Conservation (phyloP, 768 basidiomycete species). For the Clitopilus passeckerianus region DNA sequence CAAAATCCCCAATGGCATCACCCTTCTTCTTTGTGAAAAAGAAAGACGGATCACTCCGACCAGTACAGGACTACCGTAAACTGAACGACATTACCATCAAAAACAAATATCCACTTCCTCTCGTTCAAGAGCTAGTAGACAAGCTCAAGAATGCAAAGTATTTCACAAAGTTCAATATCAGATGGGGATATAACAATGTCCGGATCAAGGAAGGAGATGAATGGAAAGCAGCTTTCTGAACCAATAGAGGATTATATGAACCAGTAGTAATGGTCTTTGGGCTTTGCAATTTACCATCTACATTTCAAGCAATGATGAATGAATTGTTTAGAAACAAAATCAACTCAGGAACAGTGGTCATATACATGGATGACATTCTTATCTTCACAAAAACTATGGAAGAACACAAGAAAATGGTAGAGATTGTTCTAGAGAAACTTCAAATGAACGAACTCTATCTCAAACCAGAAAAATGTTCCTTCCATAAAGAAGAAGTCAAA, state of each 20-base stretch:
- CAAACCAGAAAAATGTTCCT: conserved; percentile 29
- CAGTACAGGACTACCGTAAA: conserved; percentile 23
- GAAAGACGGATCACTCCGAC: conserved; percentile 17
- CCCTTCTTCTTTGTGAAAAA: conserved; percentile 21
- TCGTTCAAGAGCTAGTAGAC: conserved; percentile 21
- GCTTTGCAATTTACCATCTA: conserved; percentile 24
- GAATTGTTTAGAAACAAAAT: conserved; percentile 27
- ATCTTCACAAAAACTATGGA: conserved; percentile 23
- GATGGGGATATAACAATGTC: conserved; percentile 31
- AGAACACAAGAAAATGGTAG: conserved; percentile 12
- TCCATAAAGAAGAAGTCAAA: conserved; percentile 12
- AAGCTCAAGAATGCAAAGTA: conserved; percentile 16
- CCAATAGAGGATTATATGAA: conserved; percentile 28
- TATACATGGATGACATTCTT: conserved; percentile 36
- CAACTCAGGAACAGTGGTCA: conserved; percentile 15
- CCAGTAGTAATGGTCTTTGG: conserved; percentile 35
- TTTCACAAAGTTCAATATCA: conserved; percentile 33
- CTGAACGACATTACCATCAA: conserved; percentile 26
- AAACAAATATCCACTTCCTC: conserved; percentile 24
- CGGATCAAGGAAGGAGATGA: conserved; percentile 32
- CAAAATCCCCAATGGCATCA: conserved; percentile 17
- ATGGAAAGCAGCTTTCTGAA: conserved; percentile 35
- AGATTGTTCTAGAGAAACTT: conserved; percentile 16
- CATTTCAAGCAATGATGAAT: conserved; percentile 29
- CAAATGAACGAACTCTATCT: conserved; percentile 18